Percentiles rank a stretch among this genome's conserved stretches.
These are phyloP conservation scores for Coemansia sp. DNA, from an alignment of 192 early-diverging fungal genomes.

Conservation along the genomic window DNA sequence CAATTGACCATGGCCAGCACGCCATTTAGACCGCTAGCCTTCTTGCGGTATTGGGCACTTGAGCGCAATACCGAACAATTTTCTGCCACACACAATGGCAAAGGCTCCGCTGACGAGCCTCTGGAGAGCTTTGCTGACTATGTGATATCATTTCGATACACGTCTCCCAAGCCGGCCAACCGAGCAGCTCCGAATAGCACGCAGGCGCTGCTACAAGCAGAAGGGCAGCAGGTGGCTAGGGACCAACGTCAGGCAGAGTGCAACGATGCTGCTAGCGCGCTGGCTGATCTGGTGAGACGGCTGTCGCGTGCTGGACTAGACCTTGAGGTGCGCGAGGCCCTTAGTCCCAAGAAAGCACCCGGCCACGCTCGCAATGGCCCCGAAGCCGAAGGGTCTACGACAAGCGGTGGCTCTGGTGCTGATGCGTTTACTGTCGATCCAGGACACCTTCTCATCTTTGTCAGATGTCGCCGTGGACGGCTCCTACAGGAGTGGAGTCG, in stretches of 20 bases:
- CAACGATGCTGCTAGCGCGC: constrained; percentile 27
- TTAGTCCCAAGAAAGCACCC: constrained; percentile 21
- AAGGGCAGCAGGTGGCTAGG: neutral
- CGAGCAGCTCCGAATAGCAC: neutral
- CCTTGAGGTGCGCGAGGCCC: constrained; percentile 62
- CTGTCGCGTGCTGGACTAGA: constrained; percentile 61
- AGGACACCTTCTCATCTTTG: constrained; percentile 61
- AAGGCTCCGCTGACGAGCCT: neutral
- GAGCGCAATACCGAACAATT: constrained; percentile 15
- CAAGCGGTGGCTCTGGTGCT: neutral
- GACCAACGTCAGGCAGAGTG: neutral
- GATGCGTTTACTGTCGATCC: constrained; percentile 11
- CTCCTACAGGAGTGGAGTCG: constrained; percentile 53
- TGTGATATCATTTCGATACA: constrained; percentile 36
- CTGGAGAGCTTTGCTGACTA: constrained; percentile 40
- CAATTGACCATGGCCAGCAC: neutral
- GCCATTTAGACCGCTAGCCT: constrained; percentile 9
- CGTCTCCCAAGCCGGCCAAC: neutral
- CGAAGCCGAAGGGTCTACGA: neutral
- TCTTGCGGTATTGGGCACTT: constrained; percentile 32
- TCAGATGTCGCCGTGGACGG: constrained; percentile 60
- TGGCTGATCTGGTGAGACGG: constrained; percentile 56
- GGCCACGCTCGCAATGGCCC: neutral
- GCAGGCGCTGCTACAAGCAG: neutral
- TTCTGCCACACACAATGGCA: neutral